Evolutionary conservation across 2,329 filamentous ascomycete species (phyloP).

Genomic region (Celoporthe dispersa): DNA sequence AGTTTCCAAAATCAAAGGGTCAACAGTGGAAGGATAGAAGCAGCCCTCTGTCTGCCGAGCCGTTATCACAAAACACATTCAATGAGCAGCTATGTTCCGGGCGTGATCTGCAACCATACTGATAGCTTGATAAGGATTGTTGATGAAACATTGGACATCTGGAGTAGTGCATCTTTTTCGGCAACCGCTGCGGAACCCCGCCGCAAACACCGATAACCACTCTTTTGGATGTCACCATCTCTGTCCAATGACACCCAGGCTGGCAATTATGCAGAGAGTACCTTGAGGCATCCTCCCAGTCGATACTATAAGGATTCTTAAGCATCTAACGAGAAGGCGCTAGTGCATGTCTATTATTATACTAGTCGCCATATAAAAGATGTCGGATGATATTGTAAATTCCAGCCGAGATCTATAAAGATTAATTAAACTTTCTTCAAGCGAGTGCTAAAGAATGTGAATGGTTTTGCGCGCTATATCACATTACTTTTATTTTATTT

Average conservation of each 20-base stretch:
- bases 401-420: too few species aligned
- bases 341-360: too few species aligned
- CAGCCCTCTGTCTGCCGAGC: not conserved
- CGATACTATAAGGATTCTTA: too few species aligned
- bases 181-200: conserved; percentile 3
- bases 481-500: too few species aligned
- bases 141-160: not conserved
- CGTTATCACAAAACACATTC: not conserved
- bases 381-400: too few species aligned
- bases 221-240: too few species aligned
- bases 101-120: not conserved
- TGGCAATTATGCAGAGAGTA: too few species aligned
- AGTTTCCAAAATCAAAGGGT: not conserved
- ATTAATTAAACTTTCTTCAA: too few species aligned
- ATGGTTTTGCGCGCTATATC: not conserved
- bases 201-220: not conserved
- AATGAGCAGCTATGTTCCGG: not conserved
- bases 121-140: not conserved
- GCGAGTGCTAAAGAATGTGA: not conserved
- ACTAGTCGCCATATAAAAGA: too few species aligned
- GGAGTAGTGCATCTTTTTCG: conserved; percentile 3
- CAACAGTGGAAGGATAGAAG: not conserved
- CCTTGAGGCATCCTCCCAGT: too few species aligned
- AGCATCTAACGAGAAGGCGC: too few species aligned
- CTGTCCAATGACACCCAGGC: too few species aligned